phyloP scores from a whole-genome alignment of 2,329 filamentous ascomycete genomes.

The Trichophyton benhamiae region DNA sequence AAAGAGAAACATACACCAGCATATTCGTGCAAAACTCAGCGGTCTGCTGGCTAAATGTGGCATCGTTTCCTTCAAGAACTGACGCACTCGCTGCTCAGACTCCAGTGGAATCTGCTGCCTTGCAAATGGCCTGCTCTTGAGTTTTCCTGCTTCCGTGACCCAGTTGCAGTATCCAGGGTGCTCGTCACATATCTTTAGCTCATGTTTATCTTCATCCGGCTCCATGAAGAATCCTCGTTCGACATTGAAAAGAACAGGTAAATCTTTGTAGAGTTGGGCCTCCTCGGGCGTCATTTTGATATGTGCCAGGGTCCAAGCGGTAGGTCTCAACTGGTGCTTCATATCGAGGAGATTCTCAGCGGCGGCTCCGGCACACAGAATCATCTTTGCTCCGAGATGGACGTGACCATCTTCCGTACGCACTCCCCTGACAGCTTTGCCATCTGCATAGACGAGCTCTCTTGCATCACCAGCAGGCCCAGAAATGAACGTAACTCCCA shows the following conservation, averaged over 20 bases:
- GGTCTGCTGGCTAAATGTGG: constrained; percentile 31
- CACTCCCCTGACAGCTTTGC: constrained; percentile 32
- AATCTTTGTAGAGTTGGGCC: constrained; percentile 32
- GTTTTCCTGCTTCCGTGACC: constrained; percentile 13
- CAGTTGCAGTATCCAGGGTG: constrained; percentile 46
- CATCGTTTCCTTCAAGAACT: constrained; percentile 37
- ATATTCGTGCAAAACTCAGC: neutral
- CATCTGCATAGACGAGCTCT: constrained; percentile 26
- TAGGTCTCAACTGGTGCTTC: constrained; percentile 41
- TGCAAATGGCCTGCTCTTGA: constrained; percentile 8
- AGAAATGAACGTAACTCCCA: constrained; percentile 37
- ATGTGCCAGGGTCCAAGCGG: constrained; percentile 43
- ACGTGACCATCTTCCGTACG: constrained; percentile 31
- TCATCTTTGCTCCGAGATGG: constrained; percentile 34
- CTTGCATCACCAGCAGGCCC: constrained; percentile 30
- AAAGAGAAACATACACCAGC: neutral
- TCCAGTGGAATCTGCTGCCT: constrained; percentile 35
- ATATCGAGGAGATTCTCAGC: constrained; percentile 39
- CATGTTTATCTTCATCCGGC: constrained; percentile 29
- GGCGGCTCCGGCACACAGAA: constrained; percentile 40
- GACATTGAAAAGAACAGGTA: constrained; percentile 41
- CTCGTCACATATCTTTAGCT: constrained; percentile 38
- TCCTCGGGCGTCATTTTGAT: constrained; percentile 39
- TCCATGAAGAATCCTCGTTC: constrained; percentile 41
- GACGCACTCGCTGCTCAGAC: constrained; percentile 36